phyloP scores from a whole-genome alignment of 2,329 filamentous ascomycete species.

The Chrysosporium keratinophilum region DNA sequence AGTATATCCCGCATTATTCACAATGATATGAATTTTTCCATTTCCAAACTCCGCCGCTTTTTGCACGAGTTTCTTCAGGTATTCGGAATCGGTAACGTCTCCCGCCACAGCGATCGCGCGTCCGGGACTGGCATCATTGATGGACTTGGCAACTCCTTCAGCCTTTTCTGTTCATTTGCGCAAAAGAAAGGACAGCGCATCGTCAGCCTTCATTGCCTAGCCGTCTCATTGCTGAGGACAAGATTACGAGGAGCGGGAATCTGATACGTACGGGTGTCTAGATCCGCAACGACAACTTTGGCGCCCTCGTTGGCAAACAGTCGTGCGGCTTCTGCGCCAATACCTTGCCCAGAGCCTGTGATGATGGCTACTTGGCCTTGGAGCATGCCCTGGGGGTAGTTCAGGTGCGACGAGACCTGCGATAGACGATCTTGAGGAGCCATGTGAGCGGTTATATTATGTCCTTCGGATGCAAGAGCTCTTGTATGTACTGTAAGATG shows the following conservation, averaged over 20 bases:
- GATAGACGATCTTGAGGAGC: constrained; percentile 48
- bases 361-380: constrained; percentile 75
- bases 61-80: constrained; percentile 61
- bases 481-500: not conserved
- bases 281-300: constrained; percentile 72
- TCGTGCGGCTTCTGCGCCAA: constrained; percentile 71
- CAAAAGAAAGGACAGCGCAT: not conserved
- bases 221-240: not conserved
- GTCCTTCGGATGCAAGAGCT: too few species aligned
- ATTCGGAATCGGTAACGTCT: constrained; percentile 61
- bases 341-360: constrained; percentile 76
- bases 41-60: constrained; percentile 68
- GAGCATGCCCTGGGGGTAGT: constrained; percentile 70
- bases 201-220: too few species aligned
- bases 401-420: constrained; percentile 69
- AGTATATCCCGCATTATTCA: constrained; percentile 86
- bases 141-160: constrained; percentile 54
- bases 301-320: constrained; percentile 83
- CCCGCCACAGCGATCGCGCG: constrained; percentile 64
- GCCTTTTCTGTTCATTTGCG: constrained; percentile 50
- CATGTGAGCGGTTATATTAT: not conserved
- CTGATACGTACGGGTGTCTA: constrained; percentile 56
- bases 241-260: not conserved
- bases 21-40: constrained; percentile 82
- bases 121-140: constrained; percentile 54